Base-by-base conservation (phyloP, 179 eudicot genomes). In the Actinidia arguta region DNA sequence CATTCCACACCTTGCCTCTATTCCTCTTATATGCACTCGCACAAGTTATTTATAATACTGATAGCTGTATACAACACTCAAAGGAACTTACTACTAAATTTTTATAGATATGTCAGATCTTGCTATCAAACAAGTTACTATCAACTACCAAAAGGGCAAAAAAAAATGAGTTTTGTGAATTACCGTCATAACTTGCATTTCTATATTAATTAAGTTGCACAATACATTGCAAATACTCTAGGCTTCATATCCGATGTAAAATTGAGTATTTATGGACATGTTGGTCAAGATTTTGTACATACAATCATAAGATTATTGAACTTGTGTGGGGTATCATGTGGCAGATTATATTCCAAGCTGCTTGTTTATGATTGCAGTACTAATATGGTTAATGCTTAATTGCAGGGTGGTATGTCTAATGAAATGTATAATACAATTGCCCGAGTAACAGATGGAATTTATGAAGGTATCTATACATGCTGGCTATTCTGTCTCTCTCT, bases 401-500 rank as follows among this genome's bases (percentile, higher is more conserved):
- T 88, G 47, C 92, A 95, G 98, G 99, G 99, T 83, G 99, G 98
- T 77, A 97, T 97, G 99, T 97, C 99, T 69, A 95, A 97, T 80
- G 99, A 97, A 82, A 27, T 97, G 87, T 97, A 97, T 81, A 94
- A 90, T 73, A 87, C 98, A 82, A 89, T 97, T 83, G 98, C 98
- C 78, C 98, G 99, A 80, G 99, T 97, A 63, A 92, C 96, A 12
- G 98, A 97, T 85, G 99, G 99, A 72, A 89, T 97, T 24, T 97
- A 95, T 88, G 99, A 97, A 93, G 99, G 99, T 96, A 87, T 47
- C 5, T 73, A 18, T 54, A 70, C 3, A 36, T 81, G 47, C 27
- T 59, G 55, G 14, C 68, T 73, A 16, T 62, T 72, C 63, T 85
- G 79, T 16, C 17, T 54, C 58, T 20, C 80, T 54, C 46, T 64